Conservation (phyloP, 2,329 filamentous ascomycete species). For the Alternaria triticimaculans region DNA sequence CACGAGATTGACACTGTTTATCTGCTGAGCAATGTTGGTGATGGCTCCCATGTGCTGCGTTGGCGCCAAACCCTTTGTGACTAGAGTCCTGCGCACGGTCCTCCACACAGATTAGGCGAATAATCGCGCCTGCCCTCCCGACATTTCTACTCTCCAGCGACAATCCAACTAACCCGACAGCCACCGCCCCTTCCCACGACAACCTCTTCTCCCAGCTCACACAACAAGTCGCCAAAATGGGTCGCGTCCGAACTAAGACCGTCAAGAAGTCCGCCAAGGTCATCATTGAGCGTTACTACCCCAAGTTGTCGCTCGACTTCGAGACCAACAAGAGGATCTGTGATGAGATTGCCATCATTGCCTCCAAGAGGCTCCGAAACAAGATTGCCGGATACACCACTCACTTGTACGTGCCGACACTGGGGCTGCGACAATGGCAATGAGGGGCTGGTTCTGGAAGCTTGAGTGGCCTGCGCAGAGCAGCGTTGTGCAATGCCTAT, state of each 20-base stretch:
- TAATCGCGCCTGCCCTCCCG: slow-evolving; percentile 12
- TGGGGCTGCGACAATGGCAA: slow-evolving; percentile 66
- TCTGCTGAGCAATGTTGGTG: not conserved
- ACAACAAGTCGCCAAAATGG: slow-evolving; percentile 54
- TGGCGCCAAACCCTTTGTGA: not conserved
- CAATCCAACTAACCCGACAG: slow-evolving; percentile 40
- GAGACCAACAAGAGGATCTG: slow-evolving; percentile 99
- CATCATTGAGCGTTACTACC: slow-evolving; percentile 88
- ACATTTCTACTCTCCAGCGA: slow-evolving; percentile 25
- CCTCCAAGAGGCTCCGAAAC: slow-evolving; percentile 98
- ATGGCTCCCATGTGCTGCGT: not conserved
- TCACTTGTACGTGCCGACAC: slow-evolving; percentile 35
- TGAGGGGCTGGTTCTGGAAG: slow-evolving; percentile 89
- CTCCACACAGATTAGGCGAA: slow-evolving; percentile 30
- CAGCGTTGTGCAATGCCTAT: not conserved
- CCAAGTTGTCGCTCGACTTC: slow-evolving; percentile 98
- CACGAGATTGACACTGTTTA: not conserved
- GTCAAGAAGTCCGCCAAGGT: slow-evolving; percentile 95
- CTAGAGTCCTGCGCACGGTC: slow-evolving; percentile 5
- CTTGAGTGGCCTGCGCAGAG: slow-evolving; percentile 75
- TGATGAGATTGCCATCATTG: slow-evolving; percentile 99
- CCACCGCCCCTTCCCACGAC: slow-evolving; percentile 32
- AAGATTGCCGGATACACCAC: slow-evolving; percentile 94
- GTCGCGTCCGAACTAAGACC: slow-evolving; percentile 68
- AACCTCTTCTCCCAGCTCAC: slow-evolving; percentile 27